Conservation (phyloP, 2,329 filamentous ascomycete species). For the Coleophoma cylindrospora region DNA sequence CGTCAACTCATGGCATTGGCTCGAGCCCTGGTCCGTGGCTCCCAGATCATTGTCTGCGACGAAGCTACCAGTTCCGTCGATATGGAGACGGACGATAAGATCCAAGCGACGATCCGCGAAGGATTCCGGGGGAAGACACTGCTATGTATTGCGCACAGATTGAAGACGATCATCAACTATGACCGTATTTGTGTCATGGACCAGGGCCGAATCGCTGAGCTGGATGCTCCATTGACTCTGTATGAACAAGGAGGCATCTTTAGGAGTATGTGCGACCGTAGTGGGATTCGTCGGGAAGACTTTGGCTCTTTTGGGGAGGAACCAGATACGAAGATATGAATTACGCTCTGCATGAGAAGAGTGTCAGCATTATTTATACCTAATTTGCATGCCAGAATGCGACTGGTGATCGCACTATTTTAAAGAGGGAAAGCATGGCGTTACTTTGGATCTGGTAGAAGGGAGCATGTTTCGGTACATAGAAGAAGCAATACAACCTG, state of each 20-base stretch:
- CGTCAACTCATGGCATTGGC: constrained; percentile 93
- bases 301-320: constrained; percentile 7
- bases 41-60: constrained; percentile 93
- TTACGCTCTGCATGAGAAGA: too few species aligned
- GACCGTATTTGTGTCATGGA: constrained; percentile 98
- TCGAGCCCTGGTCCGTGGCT: constrained; percentile 79
- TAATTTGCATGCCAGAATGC: too few species aligned
- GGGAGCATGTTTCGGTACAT: too few species aligned
- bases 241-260: constrained; percentile 78
- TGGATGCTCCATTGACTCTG: constrained; percentile 70
- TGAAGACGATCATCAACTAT: constrained; percentile 90
- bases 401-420: too few species aligned
- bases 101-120: constrained; percentile 80
- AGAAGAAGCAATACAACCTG: too few species aligned
- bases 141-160: constrained; percentile 85
- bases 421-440: too few species aligned
- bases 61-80: constrained; percentile 92
- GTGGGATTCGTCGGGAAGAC: constrained; percentile 36
- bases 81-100: constrained; percentile 95
- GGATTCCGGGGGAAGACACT: constrained; percentile 85
- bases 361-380: too few species aligned
- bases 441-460: too few species aligned
- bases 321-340: too few species aligned
- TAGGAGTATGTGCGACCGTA: constrained; percentile 60
- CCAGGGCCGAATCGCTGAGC: constrained; percentile 77